Base-by-base conservation (phyloP, 805 yeast genomes). In the Clavispora asparagi region DNA sequence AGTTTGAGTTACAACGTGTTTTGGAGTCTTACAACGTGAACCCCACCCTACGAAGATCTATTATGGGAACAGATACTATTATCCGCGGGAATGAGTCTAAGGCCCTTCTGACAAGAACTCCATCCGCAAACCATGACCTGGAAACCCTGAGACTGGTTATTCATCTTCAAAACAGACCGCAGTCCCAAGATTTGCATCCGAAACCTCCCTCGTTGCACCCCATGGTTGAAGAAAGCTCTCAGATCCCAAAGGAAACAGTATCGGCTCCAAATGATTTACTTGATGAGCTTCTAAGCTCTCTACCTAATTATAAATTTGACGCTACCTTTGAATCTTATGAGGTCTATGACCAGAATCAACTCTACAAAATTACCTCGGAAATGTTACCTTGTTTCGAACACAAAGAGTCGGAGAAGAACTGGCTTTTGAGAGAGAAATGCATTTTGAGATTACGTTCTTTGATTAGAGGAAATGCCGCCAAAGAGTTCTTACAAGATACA, bases 351-450 rank as follows among this genome's bases (percentile, higher is more conserved):
- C 41, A 51, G 4, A 59, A 60, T 17, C 49, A 51, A 3, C 43
- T 71, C 13, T 40, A 51, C 30, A 48, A 45, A 13, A 43, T 51
- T 4, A 27, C 63, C 6, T 45, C 55, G 8, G 60, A 52, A 1
- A 45, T 62, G 38, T 10, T 39, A 1, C 64, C 67, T 1, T 53
- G 55, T 12, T 90, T 92, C 56, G 77, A 73, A 8, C 85, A 84
- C 6, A 73, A 84, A 57, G 99, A 94, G 62, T 85, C 95, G 0
- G 99, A 94, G 59, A 75, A 76, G 48, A 94, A 94, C 60, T 94
- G 99, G 99, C 65, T 71, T 19, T 54, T 57, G 0, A 74, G 99
- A 58, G 96, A 91, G 55, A 74, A 76, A 43, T 69, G 70, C 42
- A 76, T 89, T 3, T 56, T 76, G 1, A 74, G 72, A 41, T 57